Evolutionary conservation across 108 stramenopile species (phyloP).

Genomic region (Cylindrotheca fusiformis): DNA sequence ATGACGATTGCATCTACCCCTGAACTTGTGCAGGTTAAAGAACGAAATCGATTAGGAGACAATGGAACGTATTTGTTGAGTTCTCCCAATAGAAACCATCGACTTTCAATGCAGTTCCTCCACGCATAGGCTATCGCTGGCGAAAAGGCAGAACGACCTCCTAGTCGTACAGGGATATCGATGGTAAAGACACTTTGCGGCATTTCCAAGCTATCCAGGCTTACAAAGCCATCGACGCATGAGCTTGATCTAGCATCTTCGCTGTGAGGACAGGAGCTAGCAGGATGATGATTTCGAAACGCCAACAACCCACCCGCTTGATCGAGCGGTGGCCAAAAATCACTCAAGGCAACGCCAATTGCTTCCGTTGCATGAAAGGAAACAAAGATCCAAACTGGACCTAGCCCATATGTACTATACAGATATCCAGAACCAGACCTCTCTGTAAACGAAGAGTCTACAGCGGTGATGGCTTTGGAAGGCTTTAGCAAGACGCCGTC

Average conservation of each 20-base stretch:
- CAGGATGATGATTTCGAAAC: constrained; percentile 4
- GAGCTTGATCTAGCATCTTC: neutral
- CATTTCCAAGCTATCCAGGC: neutral
- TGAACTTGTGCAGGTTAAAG: constrained; percentile 9
- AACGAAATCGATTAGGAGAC: constrained; percentile 25
- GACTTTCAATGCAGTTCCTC: constrained; percentile 6
- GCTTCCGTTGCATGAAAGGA: constrained; percentile 20
- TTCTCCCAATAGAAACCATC: constrained; percentile 31
- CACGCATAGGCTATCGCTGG: constrained; percentile 19
- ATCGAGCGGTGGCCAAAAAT: constrained; percentile 31
- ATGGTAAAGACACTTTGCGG: constrained; percentile 3
- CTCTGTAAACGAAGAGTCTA: constrained; percentile 25
- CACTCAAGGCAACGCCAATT: constrained; percentile 7
- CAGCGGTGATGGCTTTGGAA: constrained; percentile 29
- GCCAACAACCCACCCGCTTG: neutral
- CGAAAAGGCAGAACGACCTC: constrained; percentile 9
- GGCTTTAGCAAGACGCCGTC: constrained; percentile 40
- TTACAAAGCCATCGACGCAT: constrained; percentile 3
- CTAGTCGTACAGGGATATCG: neutral
- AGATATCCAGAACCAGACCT: constrained; percentile 14
- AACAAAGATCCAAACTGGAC: constrained; percentile 31
- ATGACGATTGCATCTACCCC: constrained; percentile 4
- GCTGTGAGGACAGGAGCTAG: neutral
- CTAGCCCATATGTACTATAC: constrained; percentile 14
- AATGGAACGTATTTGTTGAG: constrained; percentile 32